A percentile compares a stretch with the other conserved stretches of the same genome.
These are phyloP conservation scores for Boletus semigastroideus DNA, from an alignment of 1,284 basidiomycete species.

Conservation along the genomic window DNA sequence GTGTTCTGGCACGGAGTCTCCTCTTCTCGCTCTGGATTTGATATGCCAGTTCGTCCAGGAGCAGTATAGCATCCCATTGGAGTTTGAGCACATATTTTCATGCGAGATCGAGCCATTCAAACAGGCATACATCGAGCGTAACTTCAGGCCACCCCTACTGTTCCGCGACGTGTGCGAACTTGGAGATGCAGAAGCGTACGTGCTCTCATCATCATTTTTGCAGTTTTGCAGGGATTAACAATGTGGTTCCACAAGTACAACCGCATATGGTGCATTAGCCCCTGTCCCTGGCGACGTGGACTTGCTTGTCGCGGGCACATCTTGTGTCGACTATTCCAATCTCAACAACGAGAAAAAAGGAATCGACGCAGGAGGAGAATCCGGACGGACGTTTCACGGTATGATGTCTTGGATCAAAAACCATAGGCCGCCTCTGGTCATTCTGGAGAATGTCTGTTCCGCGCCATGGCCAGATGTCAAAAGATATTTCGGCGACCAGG, in stretches of 20 bases:
- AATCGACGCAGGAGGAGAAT: constrained; percentile 85
- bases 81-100: constrained; percentile 92
- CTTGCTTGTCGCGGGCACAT: constrained; percentile 88
- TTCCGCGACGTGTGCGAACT: constrained; percentile 96
- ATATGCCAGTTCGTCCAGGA: constrained; percentile 75
- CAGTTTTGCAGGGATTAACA: constrained; percentile 9
- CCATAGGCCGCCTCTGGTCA: constrained; percentile 86
- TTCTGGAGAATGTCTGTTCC: constrained; percentile 91
- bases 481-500: constrained; percentile 72
- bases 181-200: constrained; percentile 72
- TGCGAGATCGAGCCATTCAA: constrained; percentile 99
- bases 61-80: constrained; percentile 65
- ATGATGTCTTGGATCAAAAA: constrained; percentile 93
- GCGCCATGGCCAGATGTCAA: constrained; percentile 86
- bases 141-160: constrained; percentile 87
- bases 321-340: constrained; percentile 95
- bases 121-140: constrained; percentile 96
- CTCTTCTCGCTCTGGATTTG: constrained; percentile 85
- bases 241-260: constrained; percentile 58
- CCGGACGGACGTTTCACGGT: constrained; percentile 84
- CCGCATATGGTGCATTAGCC: constrained; percentile 87
- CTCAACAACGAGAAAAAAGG: constrained; percentile 93
- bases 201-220: not conserved
- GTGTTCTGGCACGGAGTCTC: constrained; percentile 97
- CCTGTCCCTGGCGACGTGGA: constrained; percentile 91